phyloP scores from a whole-genome alignment of 345 rosid species.

The Camelina sativa region DNA sequence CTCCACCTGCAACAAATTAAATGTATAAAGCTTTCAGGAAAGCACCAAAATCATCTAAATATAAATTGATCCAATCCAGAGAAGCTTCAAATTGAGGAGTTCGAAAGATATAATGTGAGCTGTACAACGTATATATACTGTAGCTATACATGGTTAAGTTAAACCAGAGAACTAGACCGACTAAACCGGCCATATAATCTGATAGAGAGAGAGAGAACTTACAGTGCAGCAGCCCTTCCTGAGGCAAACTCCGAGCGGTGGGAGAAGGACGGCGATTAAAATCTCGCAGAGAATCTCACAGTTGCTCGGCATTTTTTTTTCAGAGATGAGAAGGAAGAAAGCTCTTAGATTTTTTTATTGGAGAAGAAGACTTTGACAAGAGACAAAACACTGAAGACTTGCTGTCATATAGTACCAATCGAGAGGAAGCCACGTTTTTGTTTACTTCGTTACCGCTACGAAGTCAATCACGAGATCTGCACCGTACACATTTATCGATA shows the following conservation, averaged over 20 bases:
- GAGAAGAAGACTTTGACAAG: background rate
- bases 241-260: conserved; percentile 89
- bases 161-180: no score
- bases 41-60: background rate
- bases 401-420: conserved; percentile 1
- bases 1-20: conserved; percentile 62
- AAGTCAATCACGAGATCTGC: conserved; percentile 17
- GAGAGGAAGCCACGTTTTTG: conserved; percentile 10
- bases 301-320: conserved; percentile 59
- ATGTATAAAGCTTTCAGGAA: background rate
- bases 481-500: conserved; percentile 23
- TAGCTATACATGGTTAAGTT: no score
- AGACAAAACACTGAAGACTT: background rate
- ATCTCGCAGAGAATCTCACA: conserved; percentile 83
- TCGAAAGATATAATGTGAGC: no score
- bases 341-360: background rate
- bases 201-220: conserved; percentile 13
- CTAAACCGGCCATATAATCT: no score
- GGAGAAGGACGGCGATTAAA: conserved; percentile 77
- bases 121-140: no score
- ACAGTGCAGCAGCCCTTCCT: conserved; percentile 92
- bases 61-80: background rate
- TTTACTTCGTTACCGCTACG: background rate
- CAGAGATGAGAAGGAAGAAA: background rate
- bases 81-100: no score